Base-by-base conservation (phyloP, 108 stramenopile genomes). In the Skeletonema tropicum region DNA sequence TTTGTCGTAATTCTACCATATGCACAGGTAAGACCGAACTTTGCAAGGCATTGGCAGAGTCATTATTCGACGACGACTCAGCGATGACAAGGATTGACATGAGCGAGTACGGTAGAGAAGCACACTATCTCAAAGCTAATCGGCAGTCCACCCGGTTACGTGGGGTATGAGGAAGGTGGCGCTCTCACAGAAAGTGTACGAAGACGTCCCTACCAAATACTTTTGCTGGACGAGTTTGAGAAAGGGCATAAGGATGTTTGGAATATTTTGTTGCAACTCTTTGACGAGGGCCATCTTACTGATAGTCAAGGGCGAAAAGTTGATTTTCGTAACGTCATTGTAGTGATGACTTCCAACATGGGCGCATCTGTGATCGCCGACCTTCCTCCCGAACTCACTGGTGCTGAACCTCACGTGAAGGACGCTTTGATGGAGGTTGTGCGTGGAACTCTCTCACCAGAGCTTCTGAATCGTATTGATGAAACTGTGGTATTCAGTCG, bases 141-240 rank as follows among this genome's bases (percentile, higher is more conserved):
- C 8, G 99, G 99, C 30, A 94, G 97, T 17, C 98, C 99, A 7
- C 99, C 99, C 5, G 93, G 93, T 36, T 82, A 85, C 57, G 60
- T 70, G 7, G 98, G 98, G 13, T 96, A 99, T 75, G 98, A 99
- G 38, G 96, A 98, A 77, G 99, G 99, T 42, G 99, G 99, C 23
- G 97, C 98, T 76, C 92, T 99, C 55, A 99, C 99, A n/a, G 98
- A 99, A 69, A 98, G 98, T 13, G 93, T 99, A 26, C 88, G 97
- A 21, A 89, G 97, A 23, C 90, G 93, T 32, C 99, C 99, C 1
- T 99, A 99, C 75, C 85, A 94, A n/a, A 98, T 99, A n/a, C 65
- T 99, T 12, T 74, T 99, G 23, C 96, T 99, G 61, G 99, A 99
- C 65, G 99, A 99, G 74, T 95, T 99, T 89, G 99, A 99, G 75